Conservation (phyloP, 208 protist genomes). For the Blechomonas ayalai region DNA sequence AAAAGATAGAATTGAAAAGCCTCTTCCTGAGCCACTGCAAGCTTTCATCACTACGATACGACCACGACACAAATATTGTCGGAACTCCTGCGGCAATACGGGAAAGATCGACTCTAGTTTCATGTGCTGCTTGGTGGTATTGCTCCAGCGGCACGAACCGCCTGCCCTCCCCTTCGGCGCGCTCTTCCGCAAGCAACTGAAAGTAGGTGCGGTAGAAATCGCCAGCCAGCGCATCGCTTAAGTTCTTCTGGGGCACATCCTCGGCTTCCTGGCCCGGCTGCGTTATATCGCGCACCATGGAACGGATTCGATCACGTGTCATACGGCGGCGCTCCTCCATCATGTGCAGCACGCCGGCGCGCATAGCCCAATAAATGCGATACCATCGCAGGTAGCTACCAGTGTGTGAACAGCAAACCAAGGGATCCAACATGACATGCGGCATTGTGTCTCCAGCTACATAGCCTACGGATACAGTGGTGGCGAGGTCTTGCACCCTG, state of each 20-base stretch:
- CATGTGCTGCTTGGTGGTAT: slow-evolving; percentile 43
- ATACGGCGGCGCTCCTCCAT: slow-evolving; percentile 46
- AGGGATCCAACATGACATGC: slow-evolving; percentile 37
- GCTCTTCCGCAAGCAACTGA: slow-evolving; percentile 16
- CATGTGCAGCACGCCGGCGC: slow-evolving; percentile 53
- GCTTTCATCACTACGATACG: slow-evolving; percentile 38
- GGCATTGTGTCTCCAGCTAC: slow-evolving; percentile 62
- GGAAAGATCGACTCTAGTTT: slow-evolving; percentile 49
- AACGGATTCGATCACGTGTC: slow-evolving; percentile 40
- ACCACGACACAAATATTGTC: slow-evolving; percentile 74
- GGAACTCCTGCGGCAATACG: slow-evolving; percentile 43
- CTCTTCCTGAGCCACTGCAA: slow-evolving; percentile 50
- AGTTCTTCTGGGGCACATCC: background rate
- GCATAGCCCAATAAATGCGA: slow-evolving; percentile 55
- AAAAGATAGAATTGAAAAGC: slow-evolving; percentile 43
- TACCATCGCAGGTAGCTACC: slow-evolving; percentile 49
- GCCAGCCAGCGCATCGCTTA: background rate
- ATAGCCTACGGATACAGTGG: slow-evolving; percentile 37
- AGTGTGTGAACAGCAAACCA: slow-evolving; percentile 36
- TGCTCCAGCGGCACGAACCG: slow-evolving; percentile 18
- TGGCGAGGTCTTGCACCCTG: slow-evolving; percentile 55
- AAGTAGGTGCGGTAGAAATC: slow-evolving; percentile 25
- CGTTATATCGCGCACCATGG: slow-evolving; percentile 19
- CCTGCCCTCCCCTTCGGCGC: slow-evolving; percentile 15
- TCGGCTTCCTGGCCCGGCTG: background rate